Evolutionary conservation across 2,329 filamentous ascomycete genomes (phyloP), one percentile per base, ranked within the genome.

Genomic region (Arthrobotrys pseudoclavata): DNA sequence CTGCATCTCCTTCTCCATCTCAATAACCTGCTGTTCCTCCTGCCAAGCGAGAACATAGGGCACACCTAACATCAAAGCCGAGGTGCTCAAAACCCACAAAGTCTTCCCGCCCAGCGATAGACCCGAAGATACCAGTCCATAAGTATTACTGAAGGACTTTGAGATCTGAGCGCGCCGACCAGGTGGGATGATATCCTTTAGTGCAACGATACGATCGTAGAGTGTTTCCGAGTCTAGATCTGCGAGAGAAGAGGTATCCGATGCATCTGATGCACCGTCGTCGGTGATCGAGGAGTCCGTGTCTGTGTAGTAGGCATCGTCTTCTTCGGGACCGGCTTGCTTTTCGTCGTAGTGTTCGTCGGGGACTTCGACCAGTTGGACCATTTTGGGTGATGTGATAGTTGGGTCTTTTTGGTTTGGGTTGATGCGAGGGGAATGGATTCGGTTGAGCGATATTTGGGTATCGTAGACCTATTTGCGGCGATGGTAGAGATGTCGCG

Each of bases 1-100:
- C 85, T 92, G 91, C 89, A 94, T 94, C 87, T 97, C 95, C 85
- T 94, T 90, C 89, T 99, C 96, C 93, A 97, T 96, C 87, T 97
- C 95, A 80, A 95, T 88, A 84, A 97, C 90, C 87, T 97, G 93
- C 88, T 97, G 94, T 87, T 99, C 96, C 87, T 99, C 96, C 80
- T 92, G 91, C 84, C 94, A 95, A 74, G 94, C 95, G 81, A 99
- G 87, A 75, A 94, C 94, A 87, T 94, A 98, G 69, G 96, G 96
- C 63, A 98, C 93, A 81, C 94, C 94, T 80, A 98, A 86, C 83
- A 99, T 87, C 83, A 99, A 88, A 76, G 93, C 93, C 79, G 91
- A 94, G 80, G 94, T 97, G 85, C 91, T 93, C 75, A 99, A 86
- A 69, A 97, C 90, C 93, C 94, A 99, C 81, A 97, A 87, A 69